Percentiles rank a stretch among this genome's conserved stretches.
Conservation (phyloP, 1,139 yeast genomes). For the Yamadazyma diospyri region DNA sequence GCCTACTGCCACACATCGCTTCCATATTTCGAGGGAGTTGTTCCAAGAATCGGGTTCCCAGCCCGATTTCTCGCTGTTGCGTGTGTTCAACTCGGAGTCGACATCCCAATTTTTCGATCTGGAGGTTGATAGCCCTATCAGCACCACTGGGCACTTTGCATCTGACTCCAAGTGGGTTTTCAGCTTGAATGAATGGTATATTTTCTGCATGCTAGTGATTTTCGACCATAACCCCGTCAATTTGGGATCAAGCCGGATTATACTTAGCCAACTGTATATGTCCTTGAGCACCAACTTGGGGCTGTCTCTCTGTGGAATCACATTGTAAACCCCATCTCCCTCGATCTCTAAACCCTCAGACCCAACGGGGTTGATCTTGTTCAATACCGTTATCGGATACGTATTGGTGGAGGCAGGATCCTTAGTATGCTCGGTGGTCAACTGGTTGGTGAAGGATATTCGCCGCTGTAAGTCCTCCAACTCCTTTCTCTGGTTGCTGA, state of each 20-base stretch:
- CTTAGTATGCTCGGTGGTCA: constrained; percentile 16
- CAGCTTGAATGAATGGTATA: constrained; percentile 28
- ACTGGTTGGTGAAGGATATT: constrained; percentile 26
- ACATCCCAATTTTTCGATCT: no score
- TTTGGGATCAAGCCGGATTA: constrained; percentile 40
- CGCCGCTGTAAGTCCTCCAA: constrained; percentile 36
- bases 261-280: constrained; percentile 39
- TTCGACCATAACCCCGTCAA: constrained; percentile 41
- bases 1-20: constrained; percentile 4
- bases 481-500: constrained; percentile 28
- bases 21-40: no score
- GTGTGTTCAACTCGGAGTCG: no score
- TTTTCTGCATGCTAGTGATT: constrained; percentile 39
- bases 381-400: constrained; percentile 11
- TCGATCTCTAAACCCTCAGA: not conserved
- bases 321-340: not conserved
- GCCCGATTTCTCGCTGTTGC: no score
- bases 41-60: no score
- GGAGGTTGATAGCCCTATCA: no score
- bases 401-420: constrained; percentile 6
- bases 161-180: not conserved
- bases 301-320: not conserved
- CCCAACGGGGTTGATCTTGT: constrained; percentile 14
- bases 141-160: constrained; percentile 38
- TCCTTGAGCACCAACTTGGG: constrained; percentile 10